A percentile compares a stretch with the other conserved stretches of the same genome.
These are phyloP conservation scores for Beta corolliflora DNA, from an alignment of 179 eudicot species.

Conservation along the genomic window DNA sequence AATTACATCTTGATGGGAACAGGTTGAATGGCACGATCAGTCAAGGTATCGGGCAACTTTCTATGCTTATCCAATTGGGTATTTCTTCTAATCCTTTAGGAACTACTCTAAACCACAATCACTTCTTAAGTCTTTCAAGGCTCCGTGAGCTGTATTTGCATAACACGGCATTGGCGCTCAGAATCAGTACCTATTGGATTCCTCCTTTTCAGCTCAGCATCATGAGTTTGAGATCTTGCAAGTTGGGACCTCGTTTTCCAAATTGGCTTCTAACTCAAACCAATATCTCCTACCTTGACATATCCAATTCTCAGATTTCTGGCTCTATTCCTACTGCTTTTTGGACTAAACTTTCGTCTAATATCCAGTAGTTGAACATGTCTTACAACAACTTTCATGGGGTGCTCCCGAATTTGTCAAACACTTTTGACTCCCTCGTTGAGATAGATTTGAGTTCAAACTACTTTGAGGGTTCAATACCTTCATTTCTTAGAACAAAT, in stretches of 20 bases:
- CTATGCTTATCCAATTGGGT: background rate
- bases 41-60: slow-evolving; percentile 14
- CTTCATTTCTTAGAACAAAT: slow-evolving; percentile 2
- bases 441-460: background rate
- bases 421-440: background rate
- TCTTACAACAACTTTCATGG: slow-evolving; percentile 43
- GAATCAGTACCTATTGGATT: slow-evolving; percentile 24
- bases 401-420: slow-evolving; percentile 19
- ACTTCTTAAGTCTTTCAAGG: slow-evolving; percentile 19
- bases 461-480: slow-evolving; percentile 18
- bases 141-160: background rate
- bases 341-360: slow-evolving; percentile 20
- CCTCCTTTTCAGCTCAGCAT: slow-evolving; percentile 26
- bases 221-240: slow-evolving; percentile 11
- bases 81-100: background rate
- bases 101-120: background rate
- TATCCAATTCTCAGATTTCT: slow-evolving; percentile 31
- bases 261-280: slow-evolving; percentile 35
- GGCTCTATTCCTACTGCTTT: slow-evolving; percentile 31
- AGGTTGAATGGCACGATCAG: slow-evolving; percentile 12
- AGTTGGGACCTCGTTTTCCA: slow-evolving; percentile 40
- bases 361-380: slow-evolving; percentile 2
- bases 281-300: slow-evolving; percentile 14
- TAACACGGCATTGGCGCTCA: slow-evolving; percentile 16
- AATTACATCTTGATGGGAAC: background rate